Evolutionary conservation across 2,329 filamentous ascomycete species (phyloP).

Genomic region (Neonectria neomacrospora): DNA sequence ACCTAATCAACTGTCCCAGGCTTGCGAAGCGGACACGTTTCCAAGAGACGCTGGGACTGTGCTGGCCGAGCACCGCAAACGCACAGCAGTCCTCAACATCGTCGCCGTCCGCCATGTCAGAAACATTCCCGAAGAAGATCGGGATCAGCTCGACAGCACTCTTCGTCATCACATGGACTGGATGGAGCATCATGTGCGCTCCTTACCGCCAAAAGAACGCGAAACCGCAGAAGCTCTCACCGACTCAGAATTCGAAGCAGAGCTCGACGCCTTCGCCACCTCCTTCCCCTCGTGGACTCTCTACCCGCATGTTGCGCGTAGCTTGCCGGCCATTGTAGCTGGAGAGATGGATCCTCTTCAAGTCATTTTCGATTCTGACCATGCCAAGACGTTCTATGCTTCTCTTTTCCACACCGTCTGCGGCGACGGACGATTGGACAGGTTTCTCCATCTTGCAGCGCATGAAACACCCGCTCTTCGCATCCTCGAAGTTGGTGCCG

Average conservation of each 20-base stretch:
- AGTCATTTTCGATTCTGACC: not conserved
- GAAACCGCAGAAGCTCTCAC: not conserved
- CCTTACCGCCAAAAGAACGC: not conserved
- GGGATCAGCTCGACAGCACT: not conserved
- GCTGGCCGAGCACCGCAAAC: not conserved
- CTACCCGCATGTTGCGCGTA: not conserved
- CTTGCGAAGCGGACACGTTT: not conserved
- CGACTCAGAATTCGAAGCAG: not conserved
- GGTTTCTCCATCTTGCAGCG: not conserved
- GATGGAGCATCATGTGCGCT: not conserved
- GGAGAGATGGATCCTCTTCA: not conserved
- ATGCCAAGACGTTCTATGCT: not conserved
- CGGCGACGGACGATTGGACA: not conserved
- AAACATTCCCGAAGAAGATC: not conserved
- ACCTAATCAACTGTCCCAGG: not conserved
- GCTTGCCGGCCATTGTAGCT: not conserved
- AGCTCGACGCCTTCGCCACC: not conserved
- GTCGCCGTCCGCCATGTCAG: not conserved
- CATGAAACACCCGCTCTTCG: not conserved
- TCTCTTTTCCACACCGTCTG: not conserved
- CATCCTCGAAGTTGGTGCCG: not conserved
- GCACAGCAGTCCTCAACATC: not conserved
- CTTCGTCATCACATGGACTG: not conserved
- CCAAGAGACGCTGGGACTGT: not conserved
- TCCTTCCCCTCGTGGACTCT: not conserved